Evolutionary conservation across 176 grass and related monocot species (phyloP), one percentile per base, ranked within the genome.

Genomic region (Oryza nivara): DNA sequence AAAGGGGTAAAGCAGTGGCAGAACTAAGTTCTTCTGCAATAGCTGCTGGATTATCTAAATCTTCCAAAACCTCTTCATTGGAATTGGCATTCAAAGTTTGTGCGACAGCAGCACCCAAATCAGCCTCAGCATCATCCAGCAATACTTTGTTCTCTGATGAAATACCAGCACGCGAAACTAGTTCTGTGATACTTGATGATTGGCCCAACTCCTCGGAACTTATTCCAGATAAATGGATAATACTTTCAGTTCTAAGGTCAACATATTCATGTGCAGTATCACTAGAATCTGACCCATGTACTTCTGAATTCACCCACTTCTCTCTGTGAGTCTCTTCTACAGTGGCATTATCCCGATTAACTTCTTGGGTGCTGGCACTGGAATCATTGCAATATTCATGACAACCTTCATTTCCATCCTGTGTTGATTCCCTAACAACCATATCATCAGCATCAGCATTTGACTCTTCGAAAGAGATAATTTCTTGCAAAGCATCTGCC

Each of bases 401-500:
- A 56, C 19, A 13, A 51, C 20, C 19, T 65, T 9, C 25, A 70
- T 40, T 3, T 11, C 17, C 47, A 49, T 49, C 47, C 12, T 14
- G 47, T 49, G 47, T 49, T 49, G 13, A 49, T 49, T 5, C 47
- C 47, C 47, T 49, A 49, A 48, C 46, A 72, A 41, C 30, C n/a
- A 77, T 48, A 26, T n/a, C 79, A 65, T 76, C 49, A 19, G 15
- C 23, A 23, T 82, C 45, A 49, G 47, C 47, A 49, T 49, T 82
- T 70, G 14, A 17, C 32, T 81, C 65, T 68, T 89, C 76, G 5
- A 49, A 46, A 44, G 75, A 35, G 40, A 60, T 49, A 63, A 43
- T 49, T 65, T 83, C 80, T 76, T 76, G 63, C 46, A 77, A 61
- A 74, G 14, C 32, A 45, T 23, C 9, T 65, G 68, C 70, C 6